Evolutionary conservation across 2,329 filamentous ascomycete species (phyloP).

Genomic region (Hypomyces perniciosus): DNA sequence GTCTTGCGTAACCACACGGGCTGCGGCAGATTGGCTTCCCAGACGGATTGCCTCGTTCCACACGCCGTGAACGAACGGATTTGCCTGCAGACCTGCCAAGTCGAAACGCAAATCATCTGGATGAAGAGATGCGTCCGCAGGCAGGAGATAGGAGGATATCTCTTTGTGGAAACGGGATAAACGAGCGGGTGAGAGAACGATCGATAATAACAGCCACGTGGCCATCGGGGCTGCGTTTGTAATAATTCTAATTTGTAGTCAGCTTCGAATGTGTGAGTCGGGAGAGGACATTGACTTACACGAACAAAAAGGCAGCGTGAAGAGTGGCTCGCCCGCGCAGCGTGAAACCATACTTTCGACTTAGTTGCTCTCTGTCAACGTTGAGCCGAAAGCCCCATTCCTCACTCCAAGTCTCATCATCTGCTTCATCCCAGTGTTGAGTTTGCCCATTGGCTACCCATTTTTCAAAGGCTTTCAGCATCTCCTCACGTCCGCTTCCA

Average conservation of each 20-base stretch:
- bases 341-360: not conserved
- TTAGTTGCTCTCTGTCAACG: not conserved
- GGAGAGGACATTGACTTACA: not conserved
- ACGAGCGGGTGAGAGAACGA: not conserved
- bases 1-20: slow-evolving; percentile 4
- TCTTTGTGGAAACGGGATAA: not conserved
- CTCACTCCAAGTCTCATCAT: slow-evolving; percentile 1
- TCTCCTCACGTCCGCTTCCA: not conserved
- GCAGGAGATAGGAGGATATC: not conserved
- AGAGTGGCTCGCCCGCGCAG: slow-evolving; percentile 3
- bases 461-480: slow-evolving; percentile 5
- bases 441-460: not conserved
- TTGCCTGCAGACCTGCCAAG: not conserved
- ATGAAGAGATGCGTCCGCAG: not conserved
- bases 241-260: not conserved
- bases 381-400: slow-evolving; percentile 5
- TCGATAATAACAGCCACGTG: not conserved
- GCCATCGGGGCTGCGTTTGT: slow-evolving; percentile 3
- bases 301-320: slow-evolving; percentile 4
- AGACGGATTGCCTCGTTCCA: slow-evolving; percentile 6
- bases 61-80: not conserved
- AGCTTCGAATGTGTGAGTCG: not conserved
- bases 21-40: slow-evolving; percentile 1
- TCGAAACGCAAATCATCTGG: not conserved
- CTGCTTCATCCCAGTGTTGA: not conserved